phyloP scores from a whole-genome alignment of 2,329 filamentous ascomycete genomes.

The Trichoderma hamatum region DNA sequence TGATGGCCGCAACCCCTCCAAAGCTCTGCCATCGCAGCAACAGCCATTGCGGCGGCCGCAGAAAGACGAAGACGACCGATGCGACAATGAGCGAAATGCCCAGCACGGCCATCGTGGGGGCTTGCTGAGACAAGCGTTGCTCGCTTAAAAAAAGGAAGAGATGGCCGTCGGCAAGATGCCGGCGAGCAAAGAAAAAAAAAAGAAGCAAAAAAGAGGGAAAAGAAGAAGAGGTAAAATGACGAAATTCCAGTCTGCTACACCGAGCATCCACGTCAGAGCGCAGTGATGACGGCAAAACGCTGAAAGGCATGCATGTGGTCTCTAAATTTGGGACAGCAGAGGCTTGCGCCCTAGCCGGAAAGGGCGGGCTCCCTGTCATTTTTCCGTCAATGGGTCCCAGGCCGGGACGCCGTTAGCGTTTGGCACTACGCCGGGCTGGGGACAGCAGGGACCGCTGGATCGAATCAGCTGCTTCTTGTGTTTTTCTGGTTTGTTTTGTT shows the following conservation, averaged over 20 bases:
- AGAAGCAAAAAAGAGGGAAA: not conserved
- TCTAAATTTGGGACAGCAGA: slow-evolving; percentile 22
- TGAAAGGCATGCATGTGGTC: slow-evolving; percentile 18
- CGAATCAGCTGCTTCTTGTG: slow-evolving; percentile 1
- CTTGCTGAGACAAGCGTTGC: slow-evolving; percentile 4
- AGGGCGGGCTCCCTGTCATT: not conserved
- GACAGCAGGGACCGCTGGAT: not conserved
- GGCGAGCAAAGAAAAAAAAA: not conserved
- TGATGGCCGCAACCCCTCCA: slow-evolving; percentile 7
- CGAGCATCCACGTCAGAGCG: not conserved
- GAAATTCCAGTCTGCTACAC: slow-evolving; percentile 7
- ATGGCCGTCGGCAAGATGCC: not conserved
- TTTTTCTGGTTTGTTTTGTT: slow-evolving; percentile 17
- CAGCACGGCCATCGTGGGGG: slow-evolving; percentile 54
- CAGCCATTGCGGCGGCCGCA: slow-evolving; percentile 57
- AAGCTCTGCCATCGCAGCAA: slow-evolving; percentile 33
- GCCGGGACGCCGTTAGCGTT: slow-evolving; percentile 14
- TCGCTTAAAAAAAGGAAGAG: not conserved
- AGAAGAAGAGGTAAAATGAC: not conserved
- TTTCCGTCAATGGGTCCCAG: slow-evolving; percentile 10
- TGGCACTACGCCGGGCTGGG: slow-evolving; percentile 4
- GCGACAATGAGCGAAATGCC: slow-evolving; percentile 65
- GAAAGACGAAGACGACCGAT: slow-evolving; percentile 60
- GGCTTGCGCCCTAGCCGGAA: slow-evolving; percentile 9
- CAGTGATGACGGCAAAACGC: slow-evolving; percentile 15